Conservation (phyloP, 768 basidiomycete genomes). For the Agrocybe chaxingu region DNA sequence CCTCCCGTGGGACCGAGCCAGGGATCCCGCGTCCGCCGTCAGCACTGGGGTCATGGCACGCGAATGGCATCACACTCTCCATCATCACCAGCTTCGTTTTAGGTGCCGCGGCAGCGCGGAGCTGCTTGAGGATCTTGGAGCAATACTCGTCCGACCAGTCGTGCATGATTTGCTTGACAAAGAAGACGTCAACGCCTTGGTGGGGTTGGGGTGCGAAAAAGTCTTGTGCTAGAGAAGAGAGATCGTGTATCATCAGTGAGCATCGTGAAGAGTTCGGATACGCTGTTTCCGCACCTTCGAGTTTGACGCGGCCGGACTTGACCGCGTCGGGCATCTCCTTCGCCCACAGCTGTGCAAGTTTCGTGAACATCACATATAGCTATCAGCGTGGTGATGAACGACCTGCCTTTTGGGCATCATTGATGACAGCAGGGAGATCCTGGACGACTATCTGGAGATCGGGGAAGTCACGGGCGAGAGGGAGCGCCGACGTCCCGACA, state of each 20-base stretch:
- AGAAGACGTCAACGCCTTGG: slow-evolving; percentile 43
- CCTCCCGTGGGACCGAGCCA: slow-evolving; percentile 20
- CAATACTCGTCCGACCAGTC: slow-evolving; percentile 57
- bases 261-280: not conserved
- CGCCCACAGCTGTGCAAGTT: slow-evolving; percentile 16
- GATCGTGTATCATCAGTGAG: not conserved
- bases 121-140: slow-evolving; percentile 31
- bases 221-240: slow-evolving; percentile 22
- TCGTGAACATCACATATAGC: not conserved
- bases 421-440: slow-evolving; percentile 39
- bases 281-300: slow-evolving; percentile 19
- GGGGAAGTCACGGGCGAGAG: no score
- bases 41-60: slow-evolving; percentile 24
- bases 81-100: slow-evolving; percentile 38
- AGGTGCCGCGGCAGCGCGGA: slow-evolving; percentile 31
- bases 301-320: slow-evolving; percentile 21
- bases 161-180: slow-evolving; percentile 57
- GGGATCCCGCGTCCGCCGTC: slow-evolving; percentile 17
- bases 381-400: slow-evolving; percentile 26
- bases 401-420: slow-evolving; percentile 19
- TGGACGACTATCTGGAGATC: slow-evolving; percentile 1
- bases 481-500: slow-evolving; percentile 39
- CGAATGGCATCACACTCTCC: slow-evolving; percentile 37
- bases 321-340: slow-evolving; percentile 21
- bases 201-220: slow-evolving; percentile 39